A percentile compares a stretch with the other conserved stretches of the same genome.
Evolutionary conservation across 2,329 filamentous ascomycete genomes (phyloP).

Genomic region (Colletotrichum endophyticum): DNA sequence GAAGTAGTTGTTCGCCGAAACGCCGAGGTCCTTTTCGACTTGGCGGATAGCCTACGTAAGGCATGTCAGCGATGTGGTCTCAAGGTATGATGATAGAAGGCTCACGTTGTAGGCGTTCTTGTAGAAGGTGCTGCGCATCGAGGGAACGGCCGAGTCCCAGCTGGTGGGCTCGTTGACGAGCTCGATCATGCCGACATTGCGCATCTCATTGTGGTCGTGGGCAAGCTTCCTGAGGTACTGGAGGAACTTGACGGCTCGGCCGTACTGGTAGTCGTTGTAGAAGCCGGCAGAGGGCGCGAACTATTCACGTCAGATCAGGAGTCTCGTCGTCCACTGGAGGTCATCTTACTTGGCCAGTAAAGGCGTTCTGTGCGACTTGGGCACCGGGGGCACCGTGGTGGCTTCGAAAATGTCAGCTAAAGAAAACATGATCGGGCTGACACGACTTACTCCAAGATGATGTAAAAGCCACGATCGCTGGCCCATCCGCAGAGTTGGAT

Average conservation of each 20-base stretch:
- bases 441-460: constrained; percentile 48
- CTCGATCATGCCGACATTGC: constrained; percentile 63
- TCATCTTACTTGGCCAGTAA: constrained; percentile 45
- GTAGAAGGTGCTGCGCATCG: constrained; percentile 49
- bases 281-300: constrained; percentile 47
- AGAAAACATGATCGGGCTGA: neutral
- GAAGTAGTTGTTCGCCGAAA: constrained; percentile 46
- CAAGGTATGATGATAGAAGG: neutral
- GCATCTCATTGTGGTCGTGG: constrained; percentile 51
- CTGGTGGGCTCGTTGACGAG: constrained; percentile 63
- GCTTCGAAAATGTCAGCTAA: neutral
- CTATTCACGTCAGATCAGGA: neutral
- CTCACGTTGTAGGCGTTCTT: constrained; percentile 40
- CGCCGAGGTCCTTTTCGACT: constrained; percentile 47
- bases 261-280: constrained; percentile 61
- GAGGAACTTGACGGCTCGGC: constrained; percentile 60
- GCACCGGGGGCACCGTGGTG: constrained; percentile 57
- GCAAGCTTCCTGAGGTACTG: constrained; percentile 58
- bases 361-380: constrained; percentile 48
- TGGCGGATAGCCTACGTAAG: constrained; percentile 46
- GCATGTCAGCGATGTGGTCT: neutral
- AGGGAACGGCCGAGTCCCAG: constrained; percentile 31
- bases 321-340: neutral
- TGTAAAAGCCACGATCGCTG: constrained; percentile 52
- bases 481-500: constrained; percentile 52